phyloP scores from a whole-genome alignment of 441 rosid genomes.

The Cnidoscolus chayamansa region DNA sequence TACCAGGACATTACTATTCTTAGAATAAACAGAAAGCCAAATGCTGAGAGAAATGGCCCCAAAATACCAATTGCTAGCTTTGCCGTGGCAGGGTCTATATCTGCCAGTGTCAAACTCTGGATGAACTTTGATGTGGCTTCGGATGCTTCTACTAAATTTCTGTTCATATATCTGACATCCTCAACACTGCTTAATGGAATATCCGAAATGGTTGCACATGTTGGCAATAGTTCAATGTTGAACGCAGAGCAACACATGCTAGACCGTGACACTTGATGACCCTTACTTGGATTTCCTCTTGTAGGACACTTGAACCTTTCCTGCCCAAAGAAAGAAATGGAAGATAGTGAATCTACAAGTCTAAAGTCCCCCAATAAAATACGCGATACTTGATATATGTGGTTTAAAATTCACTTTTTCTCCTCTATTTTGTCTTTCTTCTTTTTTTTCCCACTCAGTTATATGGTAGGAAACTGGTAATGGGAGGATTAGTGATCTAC shows the following conservation, averaged over 20 bases:
- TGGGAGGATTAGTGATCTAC: too few relatives aligned
- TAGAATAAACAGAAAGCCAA: constrained; percentile 63
- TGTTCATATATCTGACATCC: constrained; percentile 7
- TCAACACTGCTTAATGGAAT: not conserved
- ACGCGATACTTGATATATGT: not conserved
- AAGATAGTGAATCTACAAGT: not conserved
- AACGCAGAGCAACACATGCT: constrained; percentile 21
- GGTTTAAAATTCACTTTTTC: too few relatives aligned
- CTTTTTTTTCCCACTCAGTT: too few relatives aligned
- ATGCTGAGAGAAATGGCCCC: constrained; percentile 72
- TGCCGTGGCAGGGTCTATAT: constrained; percentile 70
- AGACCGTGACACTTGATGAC: constrained; percentile 11
- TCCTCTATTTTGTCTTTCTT: too few relatives aligned
- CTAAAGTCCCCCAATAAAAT: not conserved
- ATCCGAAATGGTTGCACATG: constrained; percentile 16
- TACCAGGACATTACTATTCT: constrained; percentile 97
- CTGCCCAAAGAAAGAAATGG: constrained; percentile 24
- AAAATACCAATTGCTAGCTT: constrained; percentile 62
- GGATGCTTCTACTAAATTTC: constrained; percentile 11
- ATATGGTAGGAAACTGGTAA: too few relatives aligned
- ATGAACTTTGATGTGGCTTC: constrained; percentile 25
- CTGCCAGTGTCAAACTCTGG: constrained; percentile 42
- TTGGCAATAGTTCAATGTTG: constrained; percentile 7
- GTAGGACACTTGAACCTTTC: constrained; percentile 25
- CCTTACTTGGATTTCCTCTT: constrained; percentile 11